Percentiles rank a stretch among this genome's conserved stretches.
phyloP scores from a whole-genome alignment of 257 asterid species.

The Scutellaria barbata region DNA sequence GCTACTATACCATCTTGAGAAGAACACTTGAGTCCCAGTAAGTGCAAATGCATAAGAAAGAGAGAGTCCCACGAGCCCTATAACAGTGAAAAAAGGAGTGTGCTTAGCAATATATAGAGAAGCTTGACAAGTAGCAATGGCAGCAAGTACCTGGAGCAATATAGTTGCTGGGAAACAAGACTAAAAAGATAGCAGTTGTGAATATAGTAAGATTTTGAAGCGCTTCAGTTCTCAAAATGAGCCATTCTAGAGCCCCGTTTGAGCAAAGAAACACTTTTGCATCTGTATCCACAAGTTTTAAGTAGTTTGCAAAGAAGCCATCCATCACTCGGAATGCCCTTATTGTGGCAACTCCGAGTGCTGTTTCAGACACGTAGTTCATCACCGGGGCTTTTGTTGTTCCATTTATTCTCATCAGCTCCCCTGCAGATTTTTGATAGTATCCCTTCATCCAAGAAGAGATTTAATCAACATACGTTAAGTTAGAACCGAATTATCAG shows the following conservation, averaged over 20 bases:
- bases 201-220: conserved; percentile 72
- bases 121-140: not conserved
- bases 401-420: conserved; percentile 82
- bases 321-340: conserved; percentile 63
- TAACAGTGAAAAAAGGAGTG: not conserved
- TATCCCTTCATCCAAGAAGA: conserved; percentile 52
- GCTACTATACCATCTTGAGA: conserved; percentile 64
- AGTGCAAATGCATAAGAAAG: conserved; percentile 77
- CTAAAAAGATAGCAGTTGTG: conserved; percentile 60
- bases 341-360: conserved; percentile 73
- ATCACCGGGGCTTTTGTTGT: conserved; percentile 83
- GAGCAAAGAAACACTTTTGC: conserved; percentile 71
- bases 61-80: conserved; percentile 82
- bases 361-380: conserved; percentile 79
- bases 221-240: conserved; percentile 68
- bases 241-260: conserved; percentile 73
- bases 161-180: conserved; percentile 51
- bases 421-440: conserved; percentile 76
- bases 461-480: not conserved
- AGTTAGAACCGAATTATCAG: not conserved
- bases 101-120: not conserved
- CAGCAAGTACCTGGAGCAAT: conserved; percentile 60
- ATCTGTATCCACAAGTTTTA: conserved; percentile 62
- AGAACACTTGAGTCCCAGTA: conserved; percentile 59
- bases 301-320: conserved; percentile 61